Percentiles rank a stretch among this genome's conserved stretches.
Evolutionary conservation across 2,329 filamentous ascomycete species (phyloP).

Genomic region (Claviceps citrina): DNA sequence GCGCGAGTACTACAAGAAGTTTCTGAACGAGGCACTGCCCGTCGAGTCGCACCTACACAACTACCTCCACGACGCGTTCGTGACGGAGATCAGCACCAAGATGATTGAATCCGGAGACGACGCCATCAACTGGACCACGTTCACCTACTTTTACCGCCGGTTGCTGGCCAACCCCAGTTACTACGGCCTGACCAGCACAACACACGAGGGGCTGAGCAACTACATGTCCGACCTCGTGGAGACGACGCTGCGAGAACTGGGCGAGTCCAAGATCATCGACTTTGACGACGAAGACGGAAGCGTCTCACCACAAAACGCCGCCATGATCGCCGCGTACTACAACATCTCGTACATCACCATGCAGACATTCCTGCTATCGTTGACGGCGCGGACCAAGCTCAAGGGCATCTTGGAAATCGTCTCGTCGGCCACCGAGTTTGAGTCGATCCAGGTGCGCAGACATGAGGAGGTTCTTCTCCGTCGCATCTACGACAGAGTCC

Average conservation of each 20-base stretch:
- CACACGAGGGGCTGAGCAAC: constrained; percentile 82
- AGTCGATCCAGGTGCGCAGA: constrained; percentile 81
- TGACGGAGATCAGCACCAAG: constrained; percentile 91
- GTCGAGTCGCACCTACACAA: constrained; percentile 88
- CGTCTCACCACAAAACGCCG: constrained; percentile 78
- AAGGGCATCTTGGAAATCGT: constrained; percentile 96
- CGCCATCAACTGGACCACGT: constrained; percentile 95
- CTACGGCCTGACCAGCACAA: constrained; percentile 78
- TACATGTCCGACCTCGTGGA: constrained; percentile 93
- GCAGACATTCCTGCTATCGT: constrained; percentile 91
- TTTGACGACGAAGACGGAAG: constrained; percentile 87
- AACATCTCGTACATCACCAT: constrained; percentile 99
- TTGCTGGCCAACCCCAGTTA: constrained; percentile 92
- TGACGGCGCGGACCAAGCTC: constrained; percentile 77
- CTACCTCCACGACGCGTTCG: constrained; percentile 88
- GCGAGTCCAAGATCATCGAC: constrained; percentile 89
- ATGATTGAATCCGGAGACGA: constrained; percentile 92
- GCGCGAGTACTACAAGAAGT: constrained; percentile 97
- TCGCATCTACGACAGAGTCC: constrained; percentile 84
- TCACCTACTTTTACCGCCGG: constrained; percentile 94
- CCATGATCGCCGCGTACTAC: constrained; percentile 98
- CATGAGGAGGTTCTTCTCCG: constrained; percentile 80
- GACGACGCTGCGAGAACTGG: constrained; percentile 74
- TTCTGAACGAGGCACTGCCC: constrained; percentile 86
- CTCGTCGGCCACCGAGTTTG: constrained; percentile 92